Base-by-base conservation (phyloP, 78 protist species). In the Pelomyxa schiedti region DNA sequence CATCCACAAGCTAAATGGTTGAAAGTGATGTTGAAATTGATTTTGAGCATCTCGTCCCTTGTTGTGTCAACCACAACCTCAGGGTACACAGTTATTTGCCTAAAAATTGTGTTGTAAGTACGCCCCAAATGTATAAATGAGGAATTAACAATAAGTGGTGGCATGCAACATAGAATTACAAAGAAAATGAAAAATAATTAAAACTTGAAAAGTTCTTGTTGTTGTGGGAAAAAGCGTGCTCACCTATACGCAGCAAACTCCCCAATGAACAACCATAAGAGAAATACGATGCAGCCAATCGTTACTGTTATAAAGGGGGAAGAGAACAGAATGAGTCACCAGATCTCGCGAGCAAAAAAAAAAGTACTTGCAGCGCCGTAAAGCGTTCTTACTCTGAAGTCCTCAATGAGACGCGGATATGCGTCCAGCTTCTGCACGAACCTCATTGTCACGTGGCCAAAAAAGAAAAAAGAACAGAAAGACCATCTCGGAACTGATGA, bases 351-450 rank as follows among this genome's bases (percentile, higher is more conserved):
- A 9, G 65, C 29, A 66, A 29, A n/a, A 22, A 66, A 66, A 66
- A 66, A 66, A 66, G 16, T 75, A 86, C 90, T 84, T 6, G 74
- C 75, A 0, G 92, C 95, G 40, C 95, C 95, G 22, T 79, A 16
- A 66, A 41, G 65, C 22, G 95, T 91, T 40, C 83, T 77, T 26
- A 90, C 77, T 40, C 88, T 76, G 41, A 91, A 91, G 64, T 91
- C 95, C 37, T 90, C 95, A 6, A 81, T 70, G 9, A 92, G 88
- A 85, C 91, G 90, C 29, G 95, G 94, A 63, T 91, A 91, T 8
- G 88, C 92, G 37, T 91, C 95, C 58, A 91, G 42, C 35, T 58
- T 42, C 83, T 85, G 82, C 26, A 91, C n/a, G n/a, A n/a, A n/a
- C n/a, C n/a, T n/a, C n/a, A n/a, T n/a, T n/a, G n/a, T n/a, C n/a